phyloP scores from a whole-genome alignment of 805 yeast species.

The Sugiyamaella smithiae region DNA sequence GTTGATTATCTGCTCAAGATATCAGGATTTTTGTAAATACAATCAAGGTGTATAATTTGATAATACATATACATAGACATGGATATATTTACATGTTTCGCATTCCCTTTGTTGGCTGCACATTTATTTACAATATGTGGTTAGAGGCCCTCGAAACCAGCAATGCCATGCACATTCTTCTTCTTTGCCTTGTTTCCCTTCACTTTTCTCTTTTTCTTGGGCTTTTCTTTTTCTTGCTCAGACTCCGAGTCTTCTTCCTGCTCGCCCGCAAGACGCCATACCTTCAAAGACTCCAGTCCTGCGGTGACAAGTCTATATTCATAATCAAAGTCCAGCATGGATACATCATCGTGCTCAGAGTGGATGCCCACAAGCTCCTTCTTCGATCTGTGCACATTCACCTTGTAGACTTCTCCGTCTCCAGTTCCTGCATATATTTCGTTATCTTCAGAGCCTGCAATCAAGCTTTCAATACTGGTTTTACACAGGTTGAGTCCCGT shows the following conservation, averaged over 20 bases:
- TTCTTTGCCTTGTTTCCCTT: conserved; percentile 12
- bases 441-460: conserved; percentile 25
- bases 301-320: conserved; percentile 77
- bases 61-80: background rate
- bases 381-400: conserved; percentile 62
- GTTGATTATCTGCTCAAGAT: conserved; percentile 37
- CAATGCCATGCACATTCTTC: conserved; percentile 7
- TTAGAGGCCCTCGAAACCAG: conserved; percentile 3
- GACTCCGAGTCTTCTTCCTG: conserved; percentile 18
- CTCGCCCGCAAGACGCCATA: conserved; percentile 51
- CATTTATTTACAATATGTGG: background rate
- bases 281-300: conserved; percentile 75
- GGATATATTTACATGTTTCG: too few species aligned
- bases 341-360: conserved; percentile 53
- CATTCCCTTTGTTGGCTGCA: too few species aligned
- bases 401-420: conserved; percentile 54
- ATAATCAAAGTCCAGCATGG: conserved; percentile 70
- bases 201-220: conserved; percentile 16
- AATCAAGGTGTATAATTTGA: background rate
- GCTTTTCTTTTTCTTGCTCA: conserved; percentile 17
- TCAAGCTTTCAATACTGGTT: conserved; percentile 25
- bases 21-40: conserved; percentile 19
- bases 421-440: conserved; percentile 27
- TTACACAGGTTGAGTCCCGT: conserved; percentile 63
- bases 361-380: conserved; percentile 32